These are phyloP conservation scores for Cryptococcus jaspeensis DNA, from an alignment of 1,284 basidiomycete species.

Conservation along the genomic window DNA sequence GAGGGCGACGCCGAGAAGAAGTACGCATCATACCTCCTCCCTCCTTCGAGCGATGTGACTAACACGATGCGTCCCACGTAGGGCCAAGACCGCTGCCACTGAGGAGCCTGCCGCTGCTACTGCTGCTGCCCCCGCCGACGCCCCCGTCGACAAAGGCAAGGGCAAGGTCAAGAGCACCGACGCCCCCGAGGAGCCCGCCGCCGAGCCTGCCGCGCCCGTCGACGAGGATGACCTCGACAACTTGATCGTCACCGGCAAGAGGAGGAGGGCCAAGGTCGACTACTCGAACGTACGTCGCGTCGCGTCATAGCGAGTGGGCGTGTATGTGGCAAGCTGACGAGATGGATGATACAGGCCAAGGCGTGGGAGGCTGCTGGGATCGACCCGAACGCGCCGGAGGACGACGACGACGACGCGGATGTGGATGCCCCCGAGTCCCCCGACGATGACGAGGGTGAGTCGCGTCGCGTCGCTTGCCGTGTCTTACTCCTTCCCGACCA, in stretches of 20 bases:
- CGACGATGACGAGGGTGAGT: slow-evolving; percentile 25
- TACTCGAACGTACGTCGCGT: slow-evolving; percentile 35
- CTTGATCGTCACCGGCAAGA: slow-evolving; percentile 30
- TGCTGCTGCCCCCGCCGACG: too few species aligned
- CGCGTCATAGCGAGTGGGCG: background rate
- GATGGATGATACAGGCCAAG: slow-evolving; percentile 22
- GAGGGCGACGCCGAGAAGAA: slow-evolving; percentile 27
- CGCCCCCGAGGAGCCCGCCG: slow-evolving; percentile 18
- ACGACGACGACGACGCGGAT: slow-evolving; percentile 36
- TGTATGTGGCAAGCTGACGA: background rate
- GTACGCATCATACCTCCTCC: slow-evolving; percentile 17
- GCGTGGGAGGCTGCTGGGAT: slow-evolving; percentile 41
- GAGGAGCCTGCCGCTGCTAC: too few species aligned
- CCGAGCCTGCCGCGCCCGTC: slow-evolving; percentile 13
- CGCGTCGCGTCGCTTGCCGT: background rate
- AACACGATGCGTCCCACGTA: slow-evolving; percentile 8
- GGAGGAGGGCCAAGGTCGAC: slow-evolving; percentile 33
- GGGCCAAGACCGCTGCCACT: slow-evolving; percentile 37
- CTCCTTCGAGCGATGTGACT: background rate
- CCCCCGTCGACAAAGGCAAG: slow-evolving; percentile 23
- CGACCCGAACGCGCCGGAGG: slow-evolving; percentile 30
- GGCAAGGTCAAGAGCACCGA: slow-evolving; percentile 33
- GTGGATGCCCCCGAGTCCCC: slow-evolving; percentile 28
- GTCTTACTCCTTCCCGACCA: background rate
- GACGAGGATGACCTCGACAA: slow-evolving; percentile 31